A percentile compares a stretch with the other conserved stretches of the same genome.
phyloP scores from a whole-genome alignment of 345 rosid species.

The Heritiera fomes region DNA sequence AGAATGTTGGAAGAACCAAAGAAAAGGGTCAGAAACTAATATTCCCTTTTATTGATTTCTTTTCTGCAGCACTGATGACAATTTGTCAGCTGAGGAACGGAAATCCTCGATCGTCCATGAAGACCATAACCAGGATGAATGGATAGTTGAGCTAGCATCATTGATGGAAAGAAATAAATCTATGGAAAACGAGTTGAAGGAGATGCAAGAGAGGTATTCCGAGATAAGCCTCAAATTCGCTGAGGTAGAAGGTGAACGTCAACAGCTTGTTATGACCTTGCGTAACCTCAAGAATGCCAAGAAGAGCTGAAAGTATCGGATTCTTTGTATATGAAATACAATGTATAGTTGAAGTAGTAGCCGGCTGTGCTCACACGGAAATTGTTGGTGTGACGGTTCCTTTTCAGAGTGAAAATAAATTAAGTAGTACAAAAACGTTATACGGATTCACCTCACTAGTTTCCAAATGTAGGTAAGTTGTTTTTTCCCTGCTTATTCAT shows the following conservation, averaged over 20 bases:
- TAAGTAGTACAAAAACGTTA: slow-evolving; percentile 38
- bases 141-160: slow-evolving; percentile 42
- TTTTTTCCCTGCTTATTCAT: neutral
- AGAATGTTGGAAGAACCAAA: neutral
- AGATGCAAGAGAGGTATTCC: slow-evolving; percentile 87
- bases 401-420: slow-evolving; percentile 34
- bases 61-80: slow-evolving; percentile 26
- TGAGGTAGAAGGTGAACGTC: slow-evolving; percentile 98
- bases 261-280: slow-evolving; percentile 82
- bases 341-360: slow-evolving; percentile 41
- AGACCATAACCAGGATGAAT: slow-evolving; percentile 23
- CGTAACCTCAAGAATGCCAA: slow-evolving; percentile 70
- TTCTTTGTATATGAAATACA: slow-evolving; percentile 31
- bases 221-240: slow-evolving; percentile 92
- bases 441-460: slow-evolving; percentile 14
- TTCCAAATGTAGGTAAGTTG: slow-evolving; percentile 25
- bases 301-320: slow-evolving; percentile 36
- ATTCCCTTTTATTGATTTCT: neutral
- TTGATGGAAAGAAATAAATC: slow-evolving; percentile 54
- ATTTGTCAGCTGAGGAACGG: slow-evolving; percentile 23
- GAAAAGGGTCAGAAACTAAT: neutral
- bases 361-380: slow-evolving; percentile 14
- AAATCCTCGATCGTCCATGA: slow-evolving; percentile 13
- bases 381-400: slow-evolving; percentile 18
- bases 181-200: slow-evolving; percentile 84